These are phyloP conservation scores for Vigna angularis DNA, from an alignment of 306 rosid species.

Conservation along the genomic window DNA sequence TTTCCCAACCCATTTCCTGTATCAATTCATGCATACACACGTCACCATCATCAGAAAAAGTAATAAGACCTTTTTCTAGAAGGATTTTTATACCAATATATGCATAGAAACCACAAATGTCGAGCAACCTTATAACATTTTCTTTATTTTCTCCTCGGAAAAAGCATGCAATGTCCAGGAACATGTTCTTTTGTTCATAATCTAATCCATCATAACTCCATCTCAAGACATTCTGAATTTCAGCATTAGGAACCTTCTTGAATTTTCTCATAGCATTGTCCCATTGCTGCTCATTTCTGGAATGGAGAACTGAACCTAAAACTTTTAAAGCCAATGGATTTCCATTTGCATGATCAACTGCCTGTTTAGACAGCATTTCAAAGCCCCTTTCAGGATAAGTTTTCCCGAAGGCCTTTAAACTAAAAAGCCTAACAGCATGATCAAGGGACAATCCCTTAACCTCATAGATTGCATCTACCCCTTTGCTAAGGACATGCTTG, in stretches of 20 bases:
- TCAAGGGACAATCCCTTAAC: constrained; percentile 29
- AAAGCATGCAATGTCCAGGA: constrained; percentile 42
- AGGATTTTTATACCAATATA: constrained; percentile 10
- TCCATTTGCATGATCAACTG: constrained; percentile 35
- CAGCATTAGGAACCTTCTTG: constrained; percentile 2
- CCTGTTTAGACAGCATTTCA: constrained; percentile 9
- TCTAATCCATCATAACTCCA: constrained; percentile 44
- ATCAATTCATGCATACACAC: constrained; percentile 47
- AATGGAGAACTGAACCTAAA: constrained; percentile 38
- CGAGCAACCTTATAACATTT: constrained; percentile 21
- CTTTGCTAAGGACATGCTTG: constrained; percentile 38
- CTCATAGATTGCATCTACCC: constrained; percentile 38
- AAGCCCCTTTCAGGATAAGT: constrained; percentile 17
- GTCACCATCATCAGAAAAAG: neutral
- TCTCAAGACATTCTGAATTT: constrained; percentile 39
- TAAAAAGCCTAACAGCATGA: constrained; percentile 30
- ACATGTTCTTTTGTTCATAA: constrained; percentile 27
- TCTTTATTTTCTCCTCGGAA: constrained; percentile 27
- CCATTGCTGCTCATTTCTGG: constrained; percentile 41
- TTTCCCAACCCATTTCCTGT: constrained; percentile 44
- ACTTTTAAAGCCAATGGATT: constrained; percentile 45
- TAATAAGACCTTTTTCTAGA: constrained; percentile 34
- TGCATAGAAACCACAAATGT: constrained; percentile 31
- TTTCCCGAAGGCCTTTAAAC: constrained; percentile 33
- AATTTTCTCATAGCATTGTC: constrained; percentile 31